Evolutionary conservation across 2,329 filamentous ascomycete genomes (phyloP), one percentile per base, ranked within the genome.

Genomic region (Colletotrichum theobromicola): DNA sequence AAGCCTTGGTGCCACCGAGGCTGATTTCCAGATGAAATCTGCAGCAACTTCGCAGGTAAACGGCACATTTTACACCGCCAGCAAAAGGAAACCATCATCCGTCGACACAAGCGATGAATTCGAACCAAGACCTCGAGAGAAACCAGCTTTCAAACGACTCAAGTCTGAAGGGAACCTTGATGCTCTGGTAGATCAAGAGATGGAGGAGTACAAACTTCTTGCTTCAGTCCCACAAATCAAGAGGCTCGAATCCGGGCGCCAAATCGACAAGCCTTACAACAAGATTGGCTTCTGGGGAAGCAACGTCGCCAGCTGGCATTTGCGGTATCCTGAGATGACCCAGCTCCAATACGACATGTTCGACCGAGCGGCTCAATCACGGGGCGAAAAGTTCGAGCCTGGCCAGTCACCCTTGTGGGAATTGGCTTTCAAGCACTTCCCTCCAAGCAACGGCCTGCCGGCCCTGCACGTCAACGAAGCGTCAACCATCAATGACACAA

Each of bases 261-360:
- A 90, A 76, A 90, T 92, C 53, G 90, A 93, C 77, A 83, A 85
- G 24, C 88, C 89, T 5, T 87, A 91, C 15, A 85, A 87, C 77
- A 92, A 92, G 76, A 86, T 84, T 8, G 85, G 85, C 1, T 93
- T 89, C 78, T 93, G 91, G 91, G 87, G 88, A 61, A 82, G 84
- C 5, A 88, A 92, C 77, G 84, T 84, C 70, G 83, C 80, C 24
- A 92, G 89, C 1, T 92, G 90, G 87, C 91, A 93, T 76, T 84
- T 92, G 5, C 81, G 89, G 65, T 93, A 93, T 77, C 91, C 91
- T 0, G 89, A 91, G 76, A 92, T 93, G 90, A 92, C 88, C 1
- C 87, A 90, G 70, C 83, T 90, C 8, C 90, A 93, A 75, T 88
- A 88, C 70, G 86, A 88, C 37, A 88, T 87, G 3, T 92, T 92